These are phyloP conservation scores for Eutreptiella sp. DNA, from an alignment of 208 protist genomes.

Conservation along the genomic window DNA sequence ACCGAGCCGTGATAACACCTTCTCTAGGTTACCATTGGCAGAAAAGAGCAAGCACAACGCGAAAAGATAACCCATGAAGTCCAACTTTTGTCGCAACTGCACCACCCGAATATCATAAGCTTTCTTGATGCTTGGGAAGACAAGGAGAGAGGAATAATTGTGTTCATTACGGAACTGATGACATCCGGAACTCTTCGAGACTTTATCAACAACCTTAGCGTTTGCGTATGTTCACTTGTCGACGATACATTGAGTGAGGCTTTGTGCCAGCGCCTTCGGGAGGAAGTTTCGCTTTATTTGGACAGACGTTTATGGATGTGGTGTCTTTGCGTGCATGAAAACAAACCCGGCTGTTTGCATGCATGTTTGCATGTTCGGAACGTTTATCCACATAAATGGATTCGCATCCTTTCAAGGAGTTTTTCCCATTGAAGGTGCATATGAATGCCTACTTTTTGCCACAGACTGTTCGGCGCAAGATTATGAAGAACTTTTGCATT, in stretches of 20 bases:
- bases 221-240: too few relatives aligned
- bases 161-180: constrained; percentile 81
- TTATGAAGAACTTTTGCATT: constrained; percentile 53
- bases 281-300: too few relatives aligned
- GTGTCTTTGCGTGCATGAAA: too few relatives aligned
- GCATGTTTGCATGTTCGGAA: constrained; percentile 19
- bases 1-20: too few relatives aligned
- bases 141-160: constrained; percentile 25
- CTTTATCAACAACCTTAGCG: constrained; percentile 36
- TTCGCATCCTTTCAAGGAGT: constrained; percentile 1
- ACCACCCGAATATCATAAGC: constrained; percentile 64
- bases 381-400: background rate
- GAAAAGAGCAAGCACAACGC: background rate
- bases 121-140: constrained; percentile 58
- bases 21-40: background rate
- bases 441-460: too few relatives aligned
- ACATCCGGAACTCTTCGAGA: constrained; percentile 57
- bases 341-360: background rate
- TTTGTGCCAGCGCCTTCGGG: too few relatives aligned
- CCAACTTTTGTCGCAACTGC: constrained; percentile 48
- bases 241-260: too few relatives aligned
- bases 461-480: constrained; percentile 40
- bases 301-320: too few relatives aligned
- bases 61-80: constrained; percentile 48
- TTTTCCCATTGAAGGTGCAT: background rate